These are phyloP conservation scores for Hortaea sp. DNA, from an alignment of 2,329 filamentous ascomycete species.

Conservation along the genomic window DNA sequence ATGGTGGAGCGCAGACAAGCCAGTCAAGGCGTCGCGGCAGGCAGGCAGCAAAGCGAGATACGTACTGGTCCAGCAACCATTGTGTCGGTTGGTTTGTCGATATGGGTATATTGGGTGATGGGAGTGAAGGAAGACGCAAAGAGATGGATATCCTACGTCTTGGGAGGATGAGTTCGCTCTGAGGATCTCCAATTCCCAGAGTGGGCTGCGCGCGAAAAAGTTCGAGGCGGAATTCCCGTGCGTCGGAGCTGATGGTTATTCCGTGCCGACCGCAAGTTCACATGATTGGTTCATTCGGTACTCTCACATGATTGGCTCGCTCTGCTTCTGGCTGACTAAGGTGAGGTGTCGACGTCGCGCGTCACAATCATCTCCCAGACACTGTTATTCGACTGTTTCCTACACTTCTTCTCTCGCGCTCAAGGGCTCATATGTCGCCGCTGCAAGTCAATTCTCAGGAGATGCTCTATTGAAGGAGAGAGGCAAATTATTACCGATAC, in stretches of 20 bases:
- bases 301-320: too few species aligned
- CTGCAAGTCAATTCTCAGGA: too few species aligned
- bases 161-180: not conserved
- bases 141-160: slow-evolving; percentile 84
- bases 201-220: not conserved
- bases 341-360: too few species aligned
- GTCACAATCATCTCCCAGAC: too few species aligned
- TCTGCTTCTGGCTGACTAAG: too few species aligned
- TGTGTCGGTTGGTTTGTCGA: slow-evolving; percentile 36
- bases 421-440: too few species aligned
- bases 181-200: not conserved
- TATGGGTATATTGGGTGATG: slow-evolving; percentile 18
- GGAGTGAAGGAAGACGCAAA: slow-evolving; percentile 53
- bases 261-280: not conserved
- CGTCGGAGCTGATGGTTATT: not conserved
- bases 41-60: slow-evolving; percentile 95
- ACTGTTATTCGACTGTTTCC: too few species aligned
- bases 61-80: slow-evolving; percentile 88
- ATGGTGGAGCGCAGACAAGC: slow-evolving; percentile 6
- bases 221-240: not conserved
- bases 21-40: slow-evolving; percentile 33
- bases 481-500: too few species aligned
- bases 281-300: too few species aligned
- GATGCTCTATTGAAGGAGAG: too few species aligned
- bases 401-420: too few species aligned